These are phyloP conservation scores for Linaria vulgaris DNA, from an alignment of 257 asterid genomes.

Conservation along the genomic window DNA sequence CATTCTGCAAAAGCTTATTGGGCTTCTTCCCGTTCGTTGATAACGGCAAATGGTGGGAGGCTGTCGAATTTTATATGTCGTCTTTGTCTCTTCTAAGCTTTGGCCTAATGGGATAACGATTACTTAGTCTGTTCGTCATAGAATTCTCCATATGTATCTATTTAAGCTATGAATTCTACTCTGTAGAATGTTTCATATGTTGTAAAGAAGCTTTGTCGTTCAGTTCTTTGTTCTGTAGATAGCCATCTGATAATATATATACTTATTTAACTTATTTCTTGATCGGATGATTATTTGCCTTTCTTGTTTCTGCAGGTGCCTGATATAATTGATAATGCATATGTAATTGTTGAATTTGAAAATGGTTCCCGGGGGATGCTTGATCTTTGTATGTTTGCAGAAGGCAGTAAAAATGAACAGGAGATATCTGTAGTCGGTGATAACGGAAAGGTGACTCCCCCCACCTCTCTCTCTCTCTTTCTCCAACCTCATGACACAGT, in stretches of 20 bases:
- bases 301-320: conserved; percentile 61
- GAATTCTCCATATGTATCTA: neutral
- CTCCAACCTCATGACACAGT: neutral
- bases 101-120: too few relatives aligned
- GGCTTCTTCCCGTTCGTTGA: too few relatives aligned
- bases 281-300: neutral
- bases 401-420: conserved; percentile 94
- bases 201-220: too few relatives aligned
- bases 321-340: conserved; percentile 92
- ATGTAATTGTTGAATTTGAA: conserved; percentile 83
- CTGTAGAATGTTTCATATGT: neutral
- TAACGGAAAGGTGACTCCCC: conserved; percentile 73
- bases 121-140: too few relatives aligned
- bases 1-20: too few relatives aligned
- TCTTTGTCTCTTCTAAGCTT: too few relatives aligned
- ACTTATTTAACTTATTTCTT: neutral
- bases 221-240: too few relatives aligned
- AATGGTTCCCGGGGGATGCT: conserved; percentile 87
- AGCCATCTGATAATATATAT: too few relatives aligned
- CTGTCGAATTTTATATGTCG: too few relatives aligned
- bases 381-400: conserved; percentile 97
- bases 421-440: conserved; percentile 93
- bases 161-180: neutral
- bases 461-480: too few relatives aligned
- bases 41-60: too few relatives aligned